Base-by-base conservation (phyloP, 225 moss, liverwort and hornwort species). In the Lunularia cruciata region DNA sequence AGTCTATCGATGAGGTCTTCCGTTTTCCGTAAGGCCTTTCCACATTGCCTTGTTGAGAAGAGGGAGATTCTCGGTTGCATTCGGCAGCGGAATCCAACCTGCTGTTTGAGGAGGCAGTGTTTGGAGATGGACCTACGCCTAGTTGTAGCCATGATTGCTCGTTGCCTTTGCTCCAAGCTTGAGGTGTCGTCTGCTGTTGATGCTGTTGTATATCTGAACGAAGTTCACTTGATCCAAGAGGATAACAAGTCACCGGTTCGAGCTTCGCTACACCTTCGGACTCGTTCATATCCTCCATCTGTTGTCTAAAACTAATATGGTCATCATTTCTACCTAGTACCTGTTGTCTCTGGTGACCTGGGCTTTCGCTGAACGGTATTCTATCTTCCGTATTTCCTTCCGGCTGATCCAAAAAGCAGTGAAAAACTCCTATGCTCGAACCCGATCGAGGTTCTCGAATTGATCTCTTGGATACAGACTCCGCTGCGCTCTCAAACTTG, bases 101-200 rank as follows among this genome's bases (percentile, higher is more conserved):
- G 46, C 20, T 57, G 26, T 30, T 36, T 6, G 59, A 51, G 26
- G 5, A 30, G 13, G 52, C 20, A 27, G 19, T 45, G 27, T 52
- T 43, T 6, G 56, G 32, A 8, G 75, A 72, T 43, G 67, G 28
- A 34, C 77, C 82, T 57, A 82, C 56, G 40, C 82, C 74, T 49
- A 82, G 55, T 57, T 78, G 77, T 36, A 82, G 64, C 82, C 82
- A 82, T n/a, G n/a, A n/a, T 61, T 72, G 64, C 19, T 68, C 68
- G 15, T 70, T 73, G 48, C 42, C 47, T 47, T 56, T 47, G 43
- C 55, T 34, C 73, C 77, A 67, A 61, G 57, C 47, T 47, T 72
- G 68, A 57, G 67, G 36, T 45, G n/a, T n/a, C n/a, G n/a, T n/a
- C n/a, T n/a, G n/a, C n/a, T n/a, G n/a, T n/a, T n/a, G 71, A 60